Conservation (phyloP, 345 rosid species). For the Gynandropsis gynandra region DNA sequence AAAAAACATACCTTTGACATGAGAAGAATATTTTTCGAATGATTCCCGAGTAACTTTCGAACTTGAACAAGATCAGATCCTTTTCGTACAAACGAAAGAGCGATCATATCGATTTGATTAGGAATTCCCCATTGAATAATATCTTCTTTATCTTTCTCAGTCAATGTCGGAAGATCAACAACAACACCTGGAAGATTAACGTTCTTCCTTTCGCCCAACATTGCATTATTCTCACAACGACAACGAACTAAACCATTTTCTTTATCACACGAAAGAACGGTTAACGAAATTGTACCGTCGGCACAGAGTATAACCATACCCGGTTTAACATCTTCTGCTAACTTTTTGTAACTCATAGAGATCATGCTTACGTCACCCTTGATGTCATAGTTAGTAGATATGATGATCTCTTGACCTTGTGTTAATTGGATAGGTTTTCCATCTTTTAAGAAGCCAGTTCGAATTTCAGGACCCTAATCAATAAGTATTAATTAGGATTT, state of each 20-base stretch:
- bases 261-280: slow-evolving; percentile 34
- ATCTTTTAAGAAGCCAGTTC: slow-evolving; percentile 33
- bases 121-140: slow-evolving; percentile 48
- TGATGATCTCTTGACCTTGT: slow-evolving; percentile 39
- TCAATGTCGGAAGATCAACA: slow-evolving; percentile 54
- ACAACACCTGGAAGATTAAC: slow-evolving; percentile 57
- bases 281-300: slow-evolving; percentile 48
- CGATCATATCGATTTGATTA: slow-evolving; percentile 46
- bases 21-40: slow-evolving; percentile 40
- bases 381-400: slow-evolving; percentile 40
- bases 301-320: slow-evolving; percentile 46
- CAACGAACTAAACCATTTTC: slow-evolving; percentile 33
- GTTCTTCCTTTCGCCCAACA: slow-evolving; percentile 51
- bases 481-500: not conserved
- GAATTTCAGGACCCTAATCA: slow-evolving; percentile 33
- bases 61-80: slow-evolving; percentile 46
- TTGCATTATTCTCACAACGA: slow-evolving; percentile 45
- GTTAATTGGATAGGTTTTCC: slow-evolving; percentile 27
- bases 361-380: slow-evolving; percentile 40
- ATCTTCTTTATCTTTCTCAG: slow-evolving; percentile 52
- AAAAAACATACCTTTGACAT: slow-evolving; percentile 45
- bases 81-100: slow-evolving; percentile 45
- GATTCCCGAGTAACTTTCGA: slow-evolving; percentile 35
- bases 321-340: slow-evolving; percentile 40
- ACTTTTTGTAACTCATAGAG: slow-evolving; percentile 47